Conservation (phyloP, 495 filamentous ascomycete genomes). For the Podospora tetraspora region DNA sequence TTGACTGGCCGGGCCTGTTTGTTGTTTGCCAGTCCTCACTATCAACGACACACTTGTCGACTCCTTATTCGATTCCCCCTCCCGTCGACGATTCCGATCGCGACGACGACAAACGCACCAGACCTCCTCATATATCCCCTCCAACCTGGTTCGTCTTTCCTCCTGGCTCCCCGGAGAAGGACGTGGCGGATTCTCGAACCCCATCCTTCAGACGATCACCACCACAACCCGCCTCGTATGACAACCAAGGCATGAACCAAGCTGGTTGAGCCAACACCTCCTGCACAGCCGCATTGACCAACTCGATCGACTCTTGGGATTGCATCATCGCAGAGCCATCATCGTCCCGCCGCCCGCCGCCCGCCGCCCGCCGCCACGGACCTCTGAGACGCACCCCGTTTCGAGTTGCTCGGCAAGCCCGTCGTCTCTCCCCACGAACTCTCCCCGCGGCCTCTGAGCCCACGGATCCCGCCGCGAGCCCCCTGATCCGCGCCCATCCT, state of each 20-base stretch:
- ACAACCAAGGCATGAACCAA: conserved; percentile 10
- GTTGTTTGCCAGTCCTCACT: conserved; percentile 2
- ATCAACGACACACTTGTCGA: conserved; percentile 8
- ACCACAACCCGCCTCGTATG: background rate
- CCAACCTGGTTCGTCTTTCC: background rate
- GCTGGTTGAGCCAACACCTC: conserved; percentile 5
- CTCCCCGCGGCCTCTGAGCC: background rate
- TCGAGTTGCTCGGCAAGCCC: conserved; percentile 11
- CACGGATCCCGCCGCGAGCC: background rate
- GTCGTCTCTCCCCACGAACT: background rate
- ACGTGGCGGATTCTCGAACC: background rate
- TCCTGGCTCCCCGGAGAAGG: background rate
- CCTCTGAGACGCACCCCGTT: conserved; percentile 14
- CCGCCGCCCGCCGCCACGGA: background rate
- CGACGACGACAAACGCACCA: background rate
- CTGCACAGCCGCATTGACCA: conserved; percentile 16
- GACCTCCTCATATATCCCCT: background rate
- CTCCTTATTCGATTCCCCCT: background rate
- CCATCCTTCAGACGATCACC: background rate
- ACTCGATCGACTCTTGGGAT: background rate
- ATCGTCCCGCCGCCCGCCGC: background rate
- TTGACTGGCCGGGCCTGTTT: conserved; percentile 3
- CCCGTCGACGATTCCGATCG: background rate
- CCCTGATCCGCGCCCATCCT: conserved; percentile 11
- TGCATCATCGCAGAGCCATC: background rate